A percentile compares a stretch with the other conserved stretches of the same genome.
Evolutionary conservation across 2,329 filamentous ascomycete genomes (phyloP).

Genomic region (Didymosphaeria variabile): DNA sequence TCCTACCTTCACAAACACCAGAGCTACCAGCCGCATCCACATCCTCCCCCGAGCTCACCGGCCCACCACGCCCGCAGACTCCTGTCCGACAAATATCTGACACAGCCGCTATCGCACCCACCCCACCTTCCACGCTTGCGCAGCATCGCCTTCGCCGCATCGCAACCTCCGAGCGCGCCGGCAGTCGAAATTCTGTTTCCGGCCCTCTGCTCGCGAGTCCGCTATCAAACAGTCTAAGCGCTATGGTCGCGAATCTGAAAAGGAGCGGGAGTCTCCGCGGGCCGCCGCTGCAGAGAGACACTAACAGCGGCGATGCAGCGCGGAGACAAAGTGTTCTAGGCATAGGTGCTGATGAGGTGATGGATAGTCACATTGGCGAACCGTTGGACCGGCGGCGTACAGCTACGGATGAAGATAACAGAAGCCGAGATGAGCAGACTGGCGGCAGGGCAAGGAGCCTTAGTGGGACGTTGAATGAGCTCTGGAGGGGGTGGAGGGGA

Average conservation of each 20-base stretch:
- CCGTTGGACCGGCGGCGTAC: constrained; percentile 36
- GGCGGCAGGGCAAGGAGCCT: constrained; percentile 33
- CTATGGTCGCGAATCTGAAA: constrained; percentile 71
- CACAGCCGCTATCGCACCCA: constrained; percentile 27
- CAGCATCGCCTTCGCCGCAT: constrained; percentile 40
- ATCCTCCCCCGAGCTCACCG: constrained; percentile 29
- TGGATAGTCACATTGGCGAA: constrained; percentile 28
- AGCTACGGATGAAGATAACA: constrained; percentile 15
- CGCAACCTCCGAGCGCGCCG: constrained; percentile 48
- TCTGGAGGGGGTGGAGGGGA: constrained; percentile 42
- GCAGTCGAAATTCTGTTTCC: constrained; percentile 59
- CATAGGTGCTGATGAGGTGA: constrained; percentile 24
- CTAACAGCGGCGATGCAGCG: neutral
- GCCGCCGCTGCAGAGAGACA: constrained; percentile 3
- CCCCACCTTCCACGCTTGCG: constrained; percentile 28
- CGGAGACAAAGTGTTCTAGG: constrained; percentile 35
- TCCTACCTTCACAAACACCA: constrained; percentile 41
- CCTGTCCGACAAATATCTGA: constrained; percentile 28
- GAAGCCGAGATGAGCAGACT: neutral
- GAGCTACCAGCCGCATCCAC: constrained; percentile 21
- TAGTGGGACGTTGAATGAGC: constrained; percentile 40
- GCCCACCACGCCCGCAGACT: constrained; percentile 25
- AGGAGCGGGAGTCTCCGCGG: constrained; percentile 57
- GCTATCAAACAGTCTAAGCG: constrained; percentile 67
- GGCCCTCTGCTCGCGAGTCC: constrained; percentile 68